Evolutionary conservation across 2,329 filamentous ascomycete species (phyloP), one percentile per base, ranked within the genome.

Genomic region (Sporothrix dimorphospora): DNA sequence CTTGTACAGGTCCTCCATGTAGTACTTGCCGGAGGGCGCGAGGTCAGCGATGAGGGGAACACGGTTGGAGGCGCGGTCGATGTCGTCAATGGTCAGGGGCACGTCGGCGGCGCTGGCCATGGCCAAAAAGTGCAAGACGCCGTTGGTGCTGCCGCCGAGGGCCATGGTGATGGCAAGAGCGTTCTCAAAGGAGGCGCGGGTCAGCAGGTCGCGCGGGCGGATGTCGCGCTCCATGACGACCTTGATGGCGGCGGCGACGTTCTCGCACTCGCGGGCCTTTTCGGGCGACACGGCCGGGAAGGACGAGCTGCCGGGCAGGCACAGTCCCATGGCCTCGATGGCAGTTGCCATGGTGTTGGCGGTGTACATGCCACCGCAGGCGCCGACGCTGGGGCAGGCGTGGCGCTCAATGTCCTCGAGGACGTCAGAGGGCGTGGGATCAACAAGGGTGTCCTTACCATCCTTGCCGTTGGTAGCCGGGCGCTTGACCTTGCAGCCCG

Each of bases 321-420:
- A 90, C 40, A 97, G 85, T 38, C 94, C 94, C 87, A 97, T 94
- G 55, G 92, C 93, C 83, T 97, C 94, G 75, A 97, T 94, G 16
- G 92, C 93, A 0, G 92, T 95, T 4, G 93, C 92, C 93, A 97
- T 95, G 30, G 94, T 97, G 82, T 97, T 97, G 75, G 94, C 94
- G 0, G 94, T 97, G 83, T 94, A 97, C 94, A 97, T 76, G 86
- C 92, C 92, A 72, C 91, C 92, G 75, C 92, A 94, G 30, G 91
- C 92, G 12, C 92, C 92, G 2, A 89, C 87, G 9, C 90, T 89
- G 0, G 92, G 92, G 79, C 94, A 97, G 1, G 94, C 90, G 78
- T 96, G 87, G 74, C 84, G 85, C 82, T 94, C 92, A 66, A 97
- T 89, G 79, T 98, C 95, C 38, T 91, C 89, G 84, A 97, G 88